Conservation (phyloP, 768 basidiomycete genomes). For the Tulasnella sp. region DNA sequence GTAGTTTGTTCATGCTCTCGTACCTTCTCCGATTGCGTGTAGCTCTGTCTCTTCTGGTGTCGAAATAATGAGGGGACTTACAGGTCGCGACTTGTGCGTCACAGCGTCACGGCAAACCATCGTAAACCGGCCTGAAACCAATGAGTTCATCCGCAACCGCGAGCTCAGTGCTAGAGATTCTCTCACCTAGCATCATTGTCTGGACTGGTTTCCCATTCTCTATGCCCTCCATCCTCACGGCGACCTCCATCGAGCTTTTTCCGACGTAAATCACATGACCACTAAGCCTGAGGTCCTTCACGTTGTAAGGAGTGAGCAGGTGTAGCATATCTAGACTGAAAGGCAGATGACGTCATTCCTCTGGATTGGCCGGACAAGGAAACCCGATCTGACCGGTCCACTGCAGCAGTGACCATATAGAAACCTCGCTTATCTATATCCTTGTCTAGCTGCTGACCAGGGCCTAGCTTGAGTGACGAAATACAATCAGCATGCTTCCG, state of each 20-base stretch:
- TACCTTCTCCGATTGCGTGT: conserved; percentile 57
- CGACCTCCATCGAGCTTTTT: conserved; percentile 71
- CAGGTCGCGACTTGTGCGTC: conserved; percentile 49
- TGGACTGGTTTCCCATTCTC: conserved; percentile 36
- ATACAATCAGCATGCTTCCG: neutral
- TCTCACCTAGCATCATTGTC: conserved; percentile 54
- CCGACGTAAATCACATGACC: conserved; percentile 81
- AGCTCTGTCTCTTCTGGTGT: conserved; percentile 54
- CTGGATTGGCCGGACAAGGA: neutral
- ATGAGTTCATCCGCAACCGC: neutral
- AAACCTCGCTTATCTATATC: conserved; percentile 43
- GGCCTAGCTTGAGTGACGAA: neutral
- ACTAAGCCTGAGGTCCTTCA: conserved; percentile 57
- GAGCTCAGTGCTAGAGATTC: neutral
- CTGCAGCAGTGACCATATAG: conserved; percentile 75
- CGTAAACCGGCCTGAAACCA: conserved; percentile 64
- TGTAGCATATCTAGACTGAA: conserved; percentile 55
- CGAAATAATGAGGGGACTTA: conserved; percentile 49
- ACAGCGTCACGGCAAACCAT: conserved; percentile 74
- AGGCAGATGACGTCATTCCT: neutral
- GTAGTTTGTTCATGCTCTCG: conserved; percentile 17
- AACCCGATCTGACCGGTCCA: conserved; percentile 45
- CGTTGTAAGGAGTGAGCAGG: conserved; percentile 30
- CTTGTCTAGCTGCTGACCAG: conserved; percentile 21
- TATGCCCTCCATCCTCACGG: conserved; percentile 68